Evolutionary conservation across 2,329 filamentous ascomycete species (phyloP), one percentile per base, ranked within the genome.

Genomic region (Fulvia fulva): DNA sequence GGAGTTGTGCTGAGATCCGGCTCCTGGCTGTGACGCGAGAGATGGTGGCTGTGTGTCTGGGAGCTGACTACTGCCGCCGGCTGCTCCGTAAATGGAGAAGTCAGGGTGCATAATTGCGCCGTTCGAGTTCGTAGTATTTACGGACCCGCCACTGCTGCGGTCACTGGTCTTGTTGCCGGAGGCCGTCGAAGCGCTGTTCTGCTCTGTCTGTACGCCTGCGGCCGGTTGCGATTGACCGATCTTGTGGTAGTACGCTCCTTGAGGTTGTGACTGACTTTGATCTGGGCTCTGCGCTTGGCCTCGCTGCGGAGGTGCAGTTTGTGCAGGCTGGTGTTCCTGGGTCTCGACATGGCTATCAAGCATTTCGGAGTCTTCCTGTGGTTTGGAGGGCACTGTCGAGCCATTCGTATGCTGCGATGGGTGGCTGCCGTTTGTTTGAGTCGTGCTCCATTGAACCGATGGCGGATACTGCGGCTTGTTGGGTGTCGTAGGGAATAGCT

Each of bases 151-250:
- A 56, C 68, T 71, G 55, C 70, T 87, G 53, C 77, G 77, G 16
- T 78, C 77, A 2, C 88, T 91, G 5, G 89, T 92, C 72, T 85
- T 86, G 75, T 96, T 94, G n/a, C 86, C 85, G 3, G 84, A 88
- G 22, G 86, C 86, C 1, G 92, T 95, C 1, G 91, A 96, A 1
- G 91, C 93, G 68, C 96, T 91, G 67, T 97, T 97, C 54, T 87
- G 82, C 22, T 77, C 77, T 16, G 80, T 76, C 68, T 85, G 80
- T 30, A 83, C 83, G 58, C 82, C 81, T 12, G 79, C 78, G 6
- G 50, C 28, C 7, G 41, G 45, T 19, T 32, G 53, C 23, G 53
- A 25, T 9, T 50, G 44, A 3, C 26, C 30, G 8, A 23, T 5
- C 19, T 21, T 22, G 21, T 55, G 53, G 9, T 46, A 46, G 2